These are phyloP conservation scores for Stygiomarasmius scandens DNA, from an alignment of 1,284 basidiomycete species.

Conservation along the genomic window DNA sequence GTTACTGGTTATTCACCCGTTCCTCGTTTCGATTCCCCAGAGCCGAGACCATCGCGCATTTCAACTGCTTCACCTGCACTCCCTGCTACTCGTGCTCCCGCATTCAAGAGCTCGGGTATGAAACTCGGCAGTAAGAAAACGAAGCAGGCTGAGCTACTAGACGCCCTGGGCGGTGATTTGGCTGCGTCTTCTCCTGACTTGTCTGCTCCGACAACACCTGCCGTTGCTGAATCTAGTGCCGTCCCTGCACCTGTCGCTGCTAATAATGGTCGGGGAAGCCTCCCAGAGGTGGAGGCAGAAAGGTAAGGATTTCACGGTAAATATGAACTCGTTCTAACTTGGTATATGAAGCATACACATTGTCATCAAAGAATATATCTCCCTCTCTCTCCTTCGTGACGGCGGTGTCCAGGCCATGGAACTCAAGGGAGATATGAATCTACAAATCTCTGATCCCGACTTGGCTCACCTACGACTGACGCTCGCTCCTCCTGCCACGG, in stretches of 20 bases:
- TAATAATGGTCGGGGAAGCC: constrained; percentile 54
- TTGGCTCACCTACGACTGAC: constrained; percentile 78
- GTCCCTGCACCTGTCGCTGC: constrained; percentile 44
- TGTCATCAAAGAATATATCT: constrained; percentile 83
- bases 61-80: constrained; percentile 51
- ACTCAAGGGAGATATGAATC: constrained; percentile 92
- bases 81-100: constrained; percentile 59
- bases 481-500: constrained; percentile 63
- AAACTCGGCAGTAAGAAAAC: constrained; percentile 95
- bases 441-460: constrained; percentile 81
- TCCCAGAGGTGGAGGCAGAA: constrained; percentile 80
- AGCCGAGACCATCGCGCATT: constrained; percentile 46
- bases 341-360: constrained; percentile 72
- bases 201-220: constrained; percentile 42
- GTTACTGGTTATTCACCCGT: constrained; percentile 70
- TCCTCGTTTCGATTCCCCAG: constrained; percentile 69
- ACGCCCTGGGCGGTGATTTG: constrained; percentile 83
- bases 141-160: constrained; percentile 84
- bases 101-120: constrained; percentile 97
- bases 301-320: constrained; percentile 50
- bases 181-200: constrained; percentile 61
- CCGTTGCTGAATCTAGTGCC: constrained; percentile 50
- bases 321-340: background rate
- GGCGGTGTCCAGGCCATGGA: constrained; percentile 91
- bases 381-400: constrained; percentile 83